Evolutionary conservation across 1,284 basidiomycete species (phyloP).

Genomic region (Tremellales sp.): DNA sequence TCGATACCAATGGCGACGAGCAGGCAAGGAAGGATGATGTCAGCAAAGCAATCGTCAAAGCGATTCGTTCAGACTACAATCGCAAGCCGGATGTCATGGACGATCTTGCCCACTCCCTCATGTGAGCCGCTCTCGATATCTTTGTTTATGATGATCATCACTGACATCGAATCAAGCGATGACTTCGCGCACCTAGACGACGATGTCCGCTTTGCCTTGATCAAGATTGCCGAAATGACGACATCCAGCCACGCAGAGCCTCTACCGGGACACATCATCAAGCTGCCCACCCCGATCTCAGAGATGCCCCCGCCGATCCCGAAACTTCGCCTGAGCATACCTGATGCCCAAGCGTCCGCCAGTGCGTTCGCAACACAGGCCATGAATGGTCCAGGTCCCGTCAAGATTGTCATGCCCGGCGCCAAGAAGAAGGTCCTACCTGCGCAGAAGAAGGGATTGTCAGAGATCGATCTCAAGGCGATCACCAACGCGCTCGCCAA

Average conservation of each 20-base stretch:
- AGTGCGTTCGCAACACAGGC: not conserved
- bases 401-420: not conserved
- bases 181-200: constrained; percentile 60
- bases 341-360: not conserved
- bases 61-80: constrained; percentile 77
- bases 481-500: constrained; percentile 80
- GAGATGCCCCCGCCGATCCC: constrained; percentile 56
- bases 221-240: constrained; percentile 88
- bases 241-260: constrained; percentile 77
- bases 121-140: constrained; percentile 18
- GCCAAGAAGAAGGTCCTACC: constrained; percentile 56
- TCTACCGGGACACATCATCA: constrained; percentile 79
- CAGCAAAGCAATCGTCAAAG: constrained; percentile 61
- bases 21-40: constrained; percentile 25
- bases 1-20: constrained; percentile 26
- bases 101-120: constrained; percentile 25
- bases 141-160: no score
- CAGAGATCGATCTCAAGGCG: constrained; percentile 69
- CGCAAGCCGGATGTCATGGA: constrained; percentile 70
- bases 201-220: constrained; percentile 82
- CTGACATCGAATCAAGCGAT: not conserved
- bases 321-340: constrained; percentile 39
- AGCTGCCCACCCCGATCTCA: constrained; percentile 67
- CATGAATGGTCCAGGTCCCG: not conserved
- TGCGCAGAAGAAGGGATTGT: constrained; percentile 77